Base-by-base conservation (phyloP, 306 rosid genomes). In the Prunus dulcis region DNA sequence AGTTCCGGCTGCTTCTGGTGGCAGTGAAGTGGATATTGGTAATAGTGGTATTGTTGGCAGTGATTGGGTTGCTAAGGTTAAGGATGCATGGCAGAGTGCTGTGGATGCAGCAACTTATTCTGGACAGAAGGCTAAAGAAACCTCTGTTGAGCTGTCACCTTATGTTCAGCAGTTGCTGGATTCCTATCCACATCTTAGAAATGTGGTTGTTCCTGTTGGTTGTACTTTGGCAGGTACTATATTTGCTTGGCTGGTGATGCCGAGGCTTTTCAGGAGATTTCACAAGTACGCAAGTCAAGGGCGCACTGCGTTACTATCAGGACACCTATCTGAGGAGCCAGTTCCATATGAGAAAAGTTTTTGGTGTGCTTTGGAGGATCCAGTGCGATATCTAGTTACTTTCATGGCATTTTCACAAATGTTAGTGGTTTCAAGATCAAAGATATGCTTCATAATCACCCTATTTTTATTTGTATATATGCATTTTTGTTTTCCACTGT, bases 321-420 rank as follows among this genome's bases (percentile, higher is more conserved):
- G 85, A 80, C 79, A 78, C 69, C 4, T 65, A 28, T 72, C 56
- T 25, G 75, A 32, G 64, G 88, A 80, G 75, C 76, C 83, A 20
- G 80, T 89, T 83, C 90, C 97, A 4, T 95, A 90, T 38, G 97
- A 92, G 84, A 88, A 88, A 84, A 90, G 93, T 77, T 77, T 92
- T 84, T 95, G 93, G 97, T 96, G 96, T 84, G 97, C 99, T 72
- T 75, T 95, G 82, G 97, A 95, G 84, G 97, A 89, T 66, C 99
- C 97, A 32, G 80, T 92, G 72, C 85, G 97, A 78, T 95, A 92
- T 73, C 80, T 92, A 22, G 75, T 89, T 68, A 92, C 97, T 63
- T 95, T 95, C 80, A 78, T 90, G 81, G 91, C 96, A 77, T 92
- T 90, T 77, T 81, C 99, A 43, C 96, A 92, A 78, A 88, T 92